These are phyloP conservation scores for Paradendryphiella salina DNA, from an alignment of 2,329 filamentous ascomycete genomes.

Conservation along the genomic window DNA sequence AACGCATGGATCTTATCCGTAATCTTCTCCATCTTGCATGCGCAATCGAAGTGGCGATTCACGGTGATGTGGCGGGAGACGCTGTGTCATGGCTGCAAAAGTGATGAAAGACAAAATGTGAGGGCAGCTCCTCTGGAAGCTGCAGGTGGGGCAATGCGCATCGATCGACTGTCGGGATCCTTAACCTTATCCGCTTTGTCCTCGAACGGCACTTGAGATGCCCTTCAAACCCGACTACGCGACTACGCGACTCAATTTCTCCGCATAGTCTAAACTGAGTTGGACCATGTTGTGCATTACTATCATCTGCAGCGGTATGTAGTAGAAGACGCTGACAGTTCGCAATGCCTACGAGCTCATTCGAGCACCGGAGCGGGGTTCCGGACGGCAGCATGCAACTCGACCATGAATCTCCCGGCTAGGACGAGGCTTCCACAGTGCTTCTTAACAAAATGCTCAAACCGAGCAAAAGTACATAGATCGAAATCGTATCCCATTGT, in stretches of 20 bases:
- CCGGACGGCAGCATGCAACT: neutral
- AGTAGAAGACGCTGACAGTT: no score
- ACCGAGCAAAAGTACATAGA: neutral
- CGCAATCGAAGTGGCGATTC: neutral
- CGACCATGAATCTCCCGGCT: neutral
- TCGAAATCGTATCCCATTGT: no score
- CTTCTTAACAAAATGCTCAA: neutral
- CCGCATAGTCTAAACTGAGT: neutral
- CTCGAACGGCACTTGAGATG: neutral
- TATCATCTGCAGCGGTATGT: neutral
- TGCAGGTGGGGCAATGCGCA: slow-evolving; percentile 28
- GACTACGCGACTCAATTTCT: neutral
- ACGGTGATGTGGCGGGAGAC: slow-evolving; percentile 17
- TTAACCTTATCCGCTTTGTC: no score
- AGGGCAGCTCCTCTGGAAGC: slow-evolving; percentile 25
- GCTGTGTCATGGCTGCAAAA: slow-evolving; percentile 36
- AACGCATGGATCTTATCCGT: slow-evolving; percentile 93
- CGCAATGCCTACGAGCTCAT: neutral
- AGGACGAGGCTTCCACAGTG: neutral
- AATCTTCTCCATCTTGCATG: slow-evolving; percentile 62
- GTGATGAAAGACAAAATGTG: slow-evolving; percentile 28
- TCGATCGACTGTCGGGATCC: slow-evolving; percentile 28
- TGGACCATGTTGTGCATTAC: neutral
- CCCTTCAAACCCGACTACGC: neutral
- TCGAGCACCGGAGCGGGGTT: slow-evolving; percentile 2